phyloP scores from a whole-genome alignment of 768 basidiomycete species.

The Holtermannia corniformis region DNA sequence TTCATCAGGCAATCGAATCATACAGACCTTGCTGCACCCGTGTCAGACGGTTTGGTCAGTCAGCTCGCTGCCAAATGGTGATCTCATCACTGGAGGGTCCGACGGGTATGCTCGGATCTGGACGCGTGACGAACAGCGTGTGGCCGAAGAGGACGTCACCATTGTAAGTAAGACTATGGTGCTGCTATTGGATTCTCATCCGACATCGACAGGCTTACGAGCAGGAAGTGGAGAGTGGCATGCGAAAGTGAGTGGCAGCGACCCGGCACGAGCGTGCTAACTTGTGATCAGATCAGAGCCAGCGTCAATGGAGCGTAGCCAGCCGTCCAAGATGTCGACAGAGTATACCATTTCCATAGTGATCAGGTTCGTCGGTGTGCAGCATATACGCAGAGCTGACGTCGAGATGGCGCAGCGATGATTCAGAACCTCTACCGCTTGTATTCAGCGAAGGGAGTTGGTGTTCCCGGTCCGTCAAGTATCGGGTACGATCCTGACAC shows the following conservation, averaged over 20 bases:
- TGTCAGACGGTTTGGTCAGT: constrained; percentile 40
- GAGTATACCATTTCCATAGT: constrained; percentile 31
- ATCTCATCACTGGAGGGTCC: constrained; percentile 35
- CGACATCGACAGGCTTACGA: constrained; percentile 13
- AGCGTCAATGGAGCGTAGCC: neutral
- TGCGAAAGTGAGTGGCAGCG: constrained; percentile 5
- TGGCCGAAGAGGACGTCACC: constrained; percentile 9
- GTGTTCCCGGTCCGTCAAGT: neutral
- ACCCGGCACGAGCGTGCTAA: too few relatives aligned
- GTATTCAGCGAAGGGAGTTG: constrained; percentile 13
- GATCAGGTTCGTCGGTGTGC: constrained; percentile 10
- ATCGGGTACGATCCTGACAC: too few relatives aligned
- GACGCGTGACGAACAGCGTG: constrained; percentile 13
- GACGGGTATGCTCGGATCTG: constrained; percentile 29
- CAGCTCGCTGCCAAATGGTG: constrained; percentile 28
- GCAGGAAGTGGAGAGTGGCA: constrained; percentile 8
- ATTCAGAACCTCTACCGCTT: constrained; percentile 23
- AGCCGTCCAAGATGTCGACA: neutral
- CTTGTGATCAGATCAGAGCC: neutral
- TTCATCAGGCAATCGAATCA: constrained; percentile 2
- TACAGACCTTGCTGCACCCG: constrained; percentile 29
- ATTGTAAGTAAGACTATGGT: constrained; percentile 10
- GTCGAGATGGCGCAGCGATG: constrained; percentile 18
- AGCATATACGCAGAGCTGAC: neutral
- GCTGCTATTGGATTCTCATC: neutral